Evolutionary conservation across 2,329 filamentous ascomycete genomes (phyloP), one percentile per base, ranked within the genome.

Genomic region (Paraconiothyrium sp.): DNA sequence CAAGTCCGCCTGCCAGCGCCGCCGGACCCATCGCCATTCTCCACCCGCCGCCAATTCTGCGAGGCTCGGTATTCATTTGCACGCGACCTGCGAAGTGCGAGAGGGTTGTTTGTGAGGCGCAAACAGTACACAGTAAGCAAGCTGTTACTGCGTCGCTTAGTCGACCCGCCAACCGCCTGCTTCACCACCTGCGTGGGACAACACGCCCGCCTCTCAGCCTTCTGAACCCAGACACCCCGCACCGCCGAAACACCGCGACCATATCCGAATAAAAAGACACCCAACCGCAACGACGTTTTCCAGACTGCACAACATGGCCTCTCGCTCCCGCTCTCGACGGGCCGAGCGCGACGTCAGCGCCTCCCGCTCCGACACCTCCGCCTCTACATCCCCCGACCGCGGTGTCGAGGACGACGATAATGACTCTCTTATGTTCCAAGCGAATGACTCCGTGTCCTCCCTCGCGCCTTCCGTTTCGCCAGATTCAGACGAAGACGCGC

Each of bases 371-470:
- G 76, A 76, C 65, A 85, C 84, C 3, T 92, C 90, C 6, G 91
- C 91, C 8, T 91, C 89, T 60, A 92, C 90, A 75, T 93, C 91
- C 1, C 91, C 91, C 48, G 88, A 86, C 55, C 88, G 90, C 56
- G 88, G 88, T 76, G 91, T 93, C 74, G 93, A 54, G 35, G 50
- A 96, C 80, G 91, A 94, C 75, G 94, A 97, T 80, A 97, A 93
- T 69, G 94, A 97, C 81, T 97, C 95, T 79, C 95, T 95, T 79
- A 90, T 91, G 76, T 87, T 86, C 60, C 90, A 91, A 68, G 79
- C 84, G 72, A 97, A 97, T 82, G 94, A 97, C 81, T 97, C 94
- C 4, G 88, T 95, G 77, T 97, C 94, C 0, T 97, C 94, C 0
- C 86, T 97, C 59, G 93, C 93, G 57, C 88, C 93, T 37, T 91